These are phyloP conservation scores for Chernovozyma aurita DNA, from an alignment of 1,139 yeast species.

Conservation along the genomic window DNA sequence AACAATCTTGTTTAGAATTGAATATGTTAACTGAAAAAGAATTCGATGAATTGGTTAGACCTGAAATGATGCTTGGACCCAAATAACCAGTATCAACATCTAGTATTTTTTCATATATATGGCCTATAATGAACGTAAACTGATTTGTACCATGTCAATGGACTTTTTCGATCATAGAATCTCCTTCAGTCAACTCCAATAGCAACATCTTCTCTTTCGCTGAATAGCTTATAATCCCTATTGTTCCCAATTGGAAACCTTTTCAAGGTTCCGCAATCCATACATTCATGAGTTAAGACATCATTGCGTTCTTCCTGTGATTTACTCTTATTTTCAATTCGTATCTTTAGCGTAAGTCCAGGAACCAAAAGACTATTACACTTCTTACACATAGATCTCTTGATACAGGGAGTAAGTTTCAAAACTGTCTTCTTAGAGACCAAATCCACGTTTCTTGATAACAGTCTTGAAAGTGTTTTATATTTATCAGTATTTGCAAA, in stretches of 20 bases:
- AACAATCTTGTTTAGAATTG: slow-evolving; percentile 82
- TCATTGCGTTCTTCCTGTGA: slow-evolving; percentile 24
- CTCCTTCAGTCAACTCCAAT: slow-evolving; percentile 1
- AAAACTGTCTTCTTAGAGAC: slow-evolving; percentile 63
- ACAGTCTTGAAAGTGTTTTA: slow-evolving; percentile 43
- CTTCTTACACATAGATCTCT: slow-evolving; percentile 56
- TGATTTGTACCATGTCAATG: no score
- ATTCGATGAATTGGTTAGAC: slow-evolving; percentile 90
- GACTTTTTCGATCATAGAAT: no score
- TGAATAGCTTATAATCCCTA: slow-evolving; percentile 24
- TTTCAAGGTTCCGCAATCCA: slow-evolving; percentile 20
- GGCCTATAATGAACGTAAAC: no score
- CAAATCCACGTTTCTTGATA: slow-evolving; percentile 39
- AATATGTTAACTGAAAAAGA: slow-evolving; percentile 71
- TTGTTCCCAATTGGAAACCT: slow-evolving; percentile 34
- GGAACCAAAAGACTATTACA: slow-evolving; percentile 49
- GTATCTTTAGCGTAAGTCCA: slow-evolving; percentile 37
- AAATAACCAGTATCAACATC: no score
- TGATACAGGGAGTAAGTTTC: slow-evolving; percentile 56
- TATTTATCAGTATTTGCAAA: slow-evolving; percentile 19
- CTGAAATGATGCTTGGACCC: slow-evolving; percentile 94
- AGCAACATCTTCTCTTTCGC: slow-evolving; percentile 21
- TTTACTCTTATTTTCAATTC: slow-evolving; percentile 25
- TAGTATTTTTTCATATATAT: no score
- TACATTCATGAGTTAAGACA: slow-evolving; percentile 27